A percentile compares a stretch with the other conserved stretches of the same genome.
Evolutionary conservation across 2,329 filamentous ascomycete genomes (phyloP).

Genomic region (Diplodia scrobiculata): DNA sequence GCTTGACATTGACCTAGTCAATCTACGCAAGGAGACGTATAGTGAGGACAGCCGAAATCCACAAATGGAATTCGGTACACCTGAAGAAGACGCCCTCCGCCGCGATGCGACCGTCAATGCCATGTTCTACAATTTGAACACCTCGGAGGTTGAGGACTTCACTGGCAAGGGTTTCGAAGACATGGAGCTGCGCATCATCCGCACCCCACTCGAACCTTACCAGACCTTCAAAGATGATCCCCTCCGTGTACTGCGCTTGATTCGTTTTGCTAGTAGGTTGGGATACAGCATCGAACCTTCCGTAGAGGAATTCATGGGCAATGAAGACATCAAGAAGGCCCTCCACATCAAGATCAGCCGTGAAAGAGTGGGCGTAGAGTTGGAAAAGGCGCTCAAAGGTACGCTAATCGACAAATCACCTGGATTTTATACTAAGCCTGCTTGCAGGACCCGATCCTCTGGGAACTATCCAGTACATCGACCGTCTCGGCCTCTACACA

Average conservation of each 20-base stretch:
- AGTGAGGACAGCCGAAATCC: conserved; percentile 86
- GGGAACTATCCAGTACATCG: conserved; percentile 64
- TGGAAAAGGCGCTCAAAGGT: conserved; percentile 82
- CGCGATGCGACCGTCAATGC: conserved; percentile 94
- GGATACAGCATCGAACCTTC: conserved; percentile 73
- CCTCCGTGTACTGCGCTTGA: conserved; percentile 78
- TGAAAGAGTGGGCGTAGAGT: conserved; percentile 81
- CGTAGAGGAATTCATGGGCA: conserved; percentile 72
- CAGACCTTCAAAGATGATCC: conserved; percentile 96
- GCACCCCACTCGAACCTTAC: conserved; percentile 82
- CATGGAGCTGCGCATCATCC: conserved; percentile 70
- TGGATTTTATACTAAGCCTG: background rate
- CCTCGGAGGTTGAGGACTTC: conserved; percentile 78
- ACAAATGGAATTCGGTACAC: conserved; percentile 88
- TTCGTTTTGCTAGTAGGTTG: conserved; percentile 86
- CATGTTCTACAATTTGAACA: conserved; percentile 91
- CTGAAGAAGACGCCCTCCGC: conserved; percentile 83
- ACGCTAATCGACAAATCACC: conserved; percentile 49
- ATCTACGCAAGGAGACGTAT: conserved; percentile 89
- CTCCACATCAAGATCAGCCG: conserved; percentile 88
- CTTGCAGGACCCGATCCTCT: conserved; percentile 58
- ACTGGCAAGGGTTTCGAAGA: conserved; percentile 73
- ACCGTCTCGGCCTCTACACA: conserved; percentile 67
- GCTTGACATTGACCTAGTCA: conserved; percentile 90
- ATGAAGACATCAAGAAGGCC: conserved; percentile 74